Base-by-base conservation (phyloP, 177 flowering plant genomes). In the Vitis hybrid region DNA sequence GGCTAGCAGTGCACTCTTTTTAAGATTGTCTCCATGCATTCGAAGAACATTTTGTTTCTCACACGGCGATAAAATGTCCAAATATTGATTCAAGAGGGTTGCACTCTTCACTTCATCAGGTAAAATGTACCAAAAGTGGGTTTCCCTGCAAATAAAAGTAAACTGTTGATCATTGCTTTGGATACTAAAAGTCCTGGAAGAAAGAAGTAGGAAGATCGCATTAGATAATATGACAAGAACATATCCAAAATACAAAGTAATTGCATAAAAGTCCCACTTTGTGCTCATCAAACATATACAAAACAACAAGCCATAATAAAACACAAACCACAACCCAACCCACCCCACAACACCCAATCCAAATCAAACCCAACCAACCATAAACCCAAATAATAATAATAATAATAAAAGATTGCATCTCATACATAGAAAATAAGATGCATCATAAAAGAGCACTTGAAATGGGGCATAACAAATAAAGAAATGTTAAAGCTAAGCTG, bases 51-150 rank as follows among this genome's bases (percentile, higher is more conserved):
- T 76, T 46, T 89, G 86, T 69, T 70, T 89, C 83, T 95, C 99
- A 65, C 77, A 66, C 1, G 92, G 87, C 7, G 99, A 84, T 48
- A 95, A 74, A 73, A 91, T 61, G 32, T 89, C 82, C 52, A 76
- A n/a, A 74, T 95, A 95, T 50, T 79, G 85, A 58, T 77, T 81
- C 48, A 88, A 57, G 27, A 93, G 87, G 10, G 84, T 73, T 50
- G 68, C 73, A 71, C 82, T 79, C 75, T 83, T 86, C 67, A 95
- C 91, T 71, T 95, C 97, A 72, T 86, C 81, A 24, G 97, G 97
- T 52, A 85, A 49, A 58, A 87, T 61, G 76, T 88, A 93, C 99
- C 99, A 95, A 58, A 93, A 76, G 83, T 95, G 99, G 58, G 91
- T 74, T 72, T 95, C 98, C 87, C 99, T 92, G 73, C 50, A 74